Percentiles rank a stretch among this genome's conserved stretches.
Evolutionary conservation across 495 filamentous ascomycete genomes (phyloP).

Genomic region (Wilcoxina mikolae): DNA sequence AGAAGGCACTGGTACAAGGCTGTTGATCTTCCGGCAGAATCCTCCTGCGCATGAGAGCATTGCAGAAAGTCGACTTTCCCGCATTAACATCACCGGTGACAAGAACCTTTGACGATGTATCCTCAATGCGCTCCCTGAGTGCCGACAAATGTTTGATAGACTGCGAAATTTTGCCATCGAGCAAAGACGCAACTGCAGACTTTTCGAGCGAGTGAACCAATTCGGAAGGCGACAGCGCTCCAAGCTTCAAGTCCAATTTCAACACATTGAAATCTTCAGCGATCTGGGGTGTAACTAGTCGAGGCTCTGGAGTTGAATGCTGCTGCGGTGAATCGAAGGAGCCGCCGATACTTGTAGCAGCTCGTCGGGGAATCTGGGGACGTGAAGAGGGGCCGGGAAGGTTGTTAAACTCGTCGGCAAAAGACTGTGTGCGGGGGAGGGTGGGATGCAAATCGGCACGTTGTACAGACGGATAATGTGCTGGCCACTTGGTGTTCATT

Average conservation of each 20-base stretch:
- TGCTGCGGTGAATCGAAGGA: conserved; percentile 35
- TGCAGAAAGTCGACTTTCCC: conserved; percentile 97
- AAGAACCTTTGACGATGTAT: conserved; percentile 92
- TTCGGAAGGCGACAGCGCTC: conserved; percentile 68
- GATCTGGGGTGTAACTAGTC: conserved; percentile 81
- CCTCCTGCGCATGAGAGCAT: conserved; percentile 81
- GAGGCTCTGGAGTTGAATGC: conserved; percentile 41
- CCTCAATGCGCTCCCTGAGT: conserved; percentile 85
- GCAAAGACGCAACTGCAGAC: conserved; percentile 65
- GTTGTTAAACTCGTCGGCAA: conserved; percentile 10
- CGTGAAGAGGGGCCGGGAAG: conserved; percentile 25
- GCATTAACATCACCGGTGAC: conserved; percentile 97
- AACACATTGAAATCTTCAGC: conserved; percentile 90
- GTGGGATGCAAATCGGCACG: conserved; percentile 37
- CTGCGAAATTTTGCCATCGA: conserved; percentile 86
- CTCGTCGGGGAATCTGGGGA: conserved; percentile 45
- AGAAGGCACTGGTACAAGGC: conserved; percentile 97
- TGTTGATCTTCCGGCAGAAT: conserved; percentile 93
- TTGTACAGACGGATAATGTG: conserved; percentile 82
- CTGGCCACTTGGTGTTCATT: conserved; percentile 83
- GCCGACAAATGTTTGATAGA: conserved; percentile 79
- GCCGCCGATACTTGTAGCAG: conserved; percentile 55
- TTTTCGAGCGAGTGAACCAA: conserved; percentile 96
- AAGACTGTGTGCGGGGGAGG: conserved; percentile 30
- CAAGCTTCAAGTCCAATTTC: conserved; percentile 86